These are phyloP conservation scores for Mucor racemosus DNA, from an alignment of 371 early-diverging fungal genomes.

Conservation along the genomic window DNA sequence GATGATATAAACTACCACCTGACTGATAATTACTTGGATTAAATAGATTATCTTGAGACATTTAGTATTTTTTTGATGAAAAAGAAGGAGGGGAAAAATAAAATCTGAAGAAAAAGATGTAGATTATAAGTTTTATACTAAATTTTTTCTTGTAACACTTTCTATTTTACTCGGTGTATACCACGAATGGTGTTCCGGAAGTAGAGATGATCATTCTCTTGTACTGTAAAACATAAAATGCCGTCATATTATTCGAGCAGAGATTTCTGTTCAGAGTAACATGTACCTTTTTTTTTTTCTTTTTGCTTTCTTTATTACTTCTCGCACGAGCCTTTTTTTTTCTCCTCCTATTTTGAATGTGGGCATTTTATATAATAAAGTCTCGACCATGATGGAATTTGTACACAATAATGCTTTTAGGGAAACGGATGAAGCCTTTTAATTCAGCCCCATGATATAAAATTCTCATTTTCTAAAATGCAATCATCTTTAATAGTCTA, in stretches of 20 bases:
- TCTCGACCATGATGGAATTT: background rate
- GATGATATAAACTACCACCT: slow-evolving; percentile 14
- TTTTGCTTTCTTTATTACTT: background rate
- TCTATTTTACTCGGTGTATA: slow-evolving; percentile 2
- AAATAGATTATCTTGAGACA: slow-evolving; percentile 29
- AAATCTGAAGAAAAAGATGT: slow-evolving; percentile 5
- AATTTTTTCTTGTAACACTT: slow-evolving; percentile 1
- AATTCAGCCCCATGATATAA: slow-evolving; percentile 3
- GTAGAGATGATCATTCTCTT: slow-evolving; percentile 4
- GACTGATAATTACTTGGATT: slow-evolving; percentile 14
- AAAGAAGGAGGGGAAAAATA: slow-evolving; percentile 5
- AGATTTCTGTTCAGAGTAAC: slow-evolving; percentile 7
- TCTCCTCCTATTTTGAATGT: background rate
- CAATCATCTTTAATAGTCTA: background rate
- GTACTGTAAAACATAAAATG: slow-evolving; percentile 5
- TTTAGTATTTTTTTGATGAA: background rate
- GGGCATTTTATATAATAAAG: background rate
- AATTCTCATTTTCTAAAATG: background rate
- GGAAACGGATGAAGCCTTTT: background rate
- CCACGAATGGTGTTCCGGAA: slow-evolving; percentile 11
- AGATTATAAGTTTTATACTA: slow-evolving; percentile 4
- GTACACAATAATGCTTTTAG: background rate
- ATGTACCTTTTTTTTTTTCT: background rate
- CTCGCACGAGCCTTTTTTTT: slow-evolving; percentile 10
- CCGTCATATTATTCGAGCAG: slow-evolving; percentile 15